Conservation (phyloP, 768 basidiomycete genomes). For the Porphyrellus cyaneotinctus region DNA sequence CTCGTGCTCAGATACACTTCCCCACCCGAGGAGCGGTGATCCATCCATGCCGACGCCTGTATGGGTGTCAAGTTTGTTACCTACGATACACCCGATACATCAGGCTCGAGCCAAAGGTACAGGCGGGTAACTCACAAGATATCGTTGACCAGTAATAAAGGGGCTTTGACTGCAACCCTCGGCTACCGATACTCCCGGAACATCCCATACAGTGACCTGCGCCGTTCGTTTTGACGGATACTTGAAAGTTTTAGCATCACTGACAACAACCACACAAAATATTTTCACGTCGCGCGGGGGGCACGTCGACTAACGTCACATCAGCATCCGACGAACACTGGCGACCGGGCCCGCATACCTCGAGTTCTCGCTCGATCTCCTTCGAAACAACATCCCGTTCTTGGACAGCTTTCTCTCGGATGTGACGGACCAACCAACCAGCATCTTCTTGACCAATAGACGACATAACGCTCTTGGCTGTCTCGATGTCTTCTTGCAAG, state of each 20-base stretch:
- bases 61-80: conserved; percentile 70
- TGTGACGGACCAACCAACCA: conserved; percentile 58
- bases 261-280: conserved; percentile 69
- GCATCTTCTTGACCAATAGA: conserved; percentile 45
- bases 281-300: conserved; percentile 72
- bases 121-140: conserved; percentile 45
- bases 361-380: conserved; percentile 70
- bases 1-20: conserved; percentile 70
- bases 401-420: conserved; percentile 43
- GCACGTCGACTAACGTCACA: conserved; percentile 44
- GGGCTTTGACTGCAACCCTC: conserved; percentile 48
- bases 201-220: conserved; percentile 85
- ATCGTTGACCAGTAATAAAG: conserved; percentile 63
- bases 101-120: neutral
- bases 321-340: conserved; percentile 3
- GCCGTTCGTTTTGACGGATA: conserved; percentile 56
- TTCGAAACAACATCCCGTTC: conserved; percentile 49
- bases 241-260: conserved; percentile 55
- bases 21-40: conserved; percentile 45
- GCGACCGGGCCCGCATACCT: conserved; percentile 42
- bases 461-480: conserved; percentile 41
- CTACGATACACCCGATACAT: conserved; percentile 2
- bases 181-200: conserved; percentile 43
- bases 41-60: conserved; percentile 70
- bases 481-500: conserved; percentile 51